phyloP scores from a whole-genome alignment of 768 basidiomycete species.

The Rickenella mellea region DNA sequence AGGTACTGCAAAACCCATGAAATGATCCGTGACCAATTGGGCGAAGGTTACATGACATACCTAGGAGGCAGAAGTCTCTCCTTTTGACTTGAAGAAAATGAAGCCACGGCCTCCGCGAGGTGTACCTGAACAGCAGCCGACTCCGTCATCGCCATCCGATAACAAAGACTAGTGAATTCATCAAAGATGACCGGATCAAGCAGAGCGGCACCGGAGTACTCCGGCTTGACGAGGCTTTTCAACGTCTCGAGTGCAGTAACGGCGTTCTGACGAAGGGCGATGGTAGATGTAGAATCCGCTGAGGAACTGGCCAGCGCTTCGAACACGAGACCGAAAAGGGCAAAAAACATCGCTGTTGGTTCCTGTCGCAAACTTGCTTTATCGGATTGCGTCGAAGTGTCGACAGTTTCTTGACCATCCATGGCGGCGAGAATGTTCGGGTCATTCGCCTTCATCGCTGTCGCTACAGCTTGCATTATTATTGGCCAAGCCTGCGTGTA shows the following conservation, averaged over 20 bases:
- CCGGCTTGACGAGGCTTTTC: constrained; percentile 68
- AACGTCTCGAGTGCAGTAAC: constrained; percentile 66
- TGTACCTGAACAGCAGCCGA: constrained; percentile 59
- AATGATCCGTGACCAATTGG: too few relatives aligned
- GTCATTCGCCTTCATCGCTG: constrained; percentile 63
- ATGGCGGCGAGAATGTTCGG: constrained; percentile 68
- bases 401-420: constrained; percentile 52
- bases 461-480: constrained; percentile 79
- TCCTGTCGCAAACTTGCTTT: constrained; percentile 34
- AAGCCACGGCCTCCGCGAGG: constrained; percentile 58
- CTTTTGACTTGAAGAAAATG: constrained; percentile 37
- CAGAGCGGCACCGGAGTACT: constrained; percentile 74
- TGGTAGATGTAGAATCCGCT: constrained; percentile 39
- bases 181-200: constrained; percentile 79
- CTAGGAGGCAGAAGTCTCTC: constrained; percentile 12
- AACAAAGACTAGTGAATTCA: constrained; percentile 81
- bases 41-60: too few relatives aligned
- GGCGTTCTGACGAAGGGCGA: constrained; percentile 33
- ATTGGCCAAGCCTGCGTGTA: constrained; percentile 75
- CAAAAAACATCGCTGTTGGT: constrained; percentile 76
- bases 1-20: too few relatives aligned
- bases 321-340: constrained; percentile 89
- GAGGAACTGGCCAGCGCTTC: constrained; percentile 71
- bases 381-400: not conserved
- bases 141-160: constrained; percentile 86